Percentiles rank a stretch among this genome's conserved stretches.
phyloP scores from a whole-genome alignment of 2,329 filamentous ascomycete species.

The Cadophora sp. region DNA sequence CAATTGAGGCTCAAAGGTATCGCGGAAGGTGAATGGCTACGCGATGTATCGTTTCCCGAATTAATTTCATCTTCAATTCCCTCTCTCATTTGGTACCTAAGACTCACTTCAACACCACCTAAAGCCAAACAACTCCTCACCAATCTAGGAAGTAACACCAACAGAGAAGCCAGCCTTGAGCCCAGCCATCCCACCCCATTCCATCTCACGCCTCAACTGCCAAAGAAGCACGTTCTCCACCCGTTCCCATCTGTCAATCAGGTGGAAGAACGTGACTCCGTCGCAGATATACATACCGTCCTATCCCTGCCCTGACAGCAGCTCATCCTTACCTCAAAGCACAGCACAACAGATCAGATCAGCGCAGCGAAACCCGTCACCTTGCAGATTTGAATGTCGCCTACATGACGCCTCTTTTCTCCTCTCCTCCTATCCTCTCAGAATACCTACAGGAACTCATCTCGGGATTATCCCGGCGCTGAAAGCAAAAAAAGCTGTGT shows the following conservation, averaged over 20 bases:
- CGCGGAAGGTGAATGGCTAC: too few species aligned
- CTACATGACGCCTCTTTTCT: background rate
- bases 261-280: background rate
- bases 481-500: background rate
- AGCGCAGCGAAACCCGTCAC: background rate
- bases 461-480: slow-evolving; percentile 4
- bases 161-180: background rate
- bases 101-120: too few species aligned
- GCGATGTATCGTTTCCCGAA: too few species aligned
- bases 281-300: too few species aligned
- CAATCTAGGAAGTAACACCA: background rate
- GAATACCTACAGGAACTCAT: background rate
- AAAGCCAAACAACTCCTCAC: too few species aligned
- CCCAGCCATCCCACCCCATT: background rate
- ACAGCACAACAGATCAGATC: background rate
- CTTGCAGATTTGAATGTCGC: background rate
- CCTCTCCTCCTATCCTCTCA: background rate
- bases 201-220: background rate
- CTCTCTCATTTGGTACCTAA: too few species aligned
- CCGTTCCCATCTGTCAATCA: background rate
- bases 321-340: background rate
- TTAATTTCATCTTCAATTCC: too few species aligned
- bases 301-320: background rate
- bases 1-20: too few species aligned
- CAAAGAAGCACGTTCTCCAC: background rate